A percentile compares a stretch with the other conserved stretches of the same genome.
These are phyloP conservation scores for Quercus parvula DNA, from an alignment of 306 rosid genomes.

Conservation along the genomic window DNA sequence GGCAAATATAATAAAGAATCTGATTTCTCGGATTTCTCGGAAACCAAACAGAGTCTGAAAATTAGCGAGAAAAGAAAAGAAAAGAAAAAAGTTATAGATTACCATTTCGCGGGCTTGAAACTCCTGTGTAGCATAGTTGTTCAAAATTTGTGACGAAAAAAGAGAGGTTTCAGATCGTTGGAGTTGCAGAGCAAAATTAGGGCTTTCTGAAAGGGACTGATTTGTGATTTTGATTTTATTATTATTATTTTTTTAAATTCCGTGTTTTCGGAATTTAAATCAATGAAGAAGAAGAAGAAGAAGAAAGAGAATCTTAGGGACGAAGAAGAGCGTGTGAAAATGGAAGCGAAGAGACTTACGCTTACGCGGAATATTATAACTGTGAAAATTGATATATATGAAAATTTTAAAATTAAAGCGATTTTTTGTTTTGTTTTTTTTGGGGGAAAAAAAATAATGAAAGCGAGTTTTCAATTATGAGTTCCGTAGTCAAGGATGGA, in stretches of 20 bases:
- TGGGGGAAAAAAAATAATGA: too few species aligned
- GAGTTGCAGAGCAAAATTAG: neutral
- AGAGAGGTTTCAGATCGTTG: conserved; percentile 5
- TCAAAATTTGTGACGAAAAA: neutral
- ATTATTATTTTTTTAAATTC: too few species aligned
- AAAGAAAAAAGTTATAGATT: neutral
- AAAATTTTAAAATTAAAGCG: too few species aligned
- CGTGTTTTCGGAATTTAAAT: neutral
- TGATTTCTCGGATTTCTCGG: neutral
- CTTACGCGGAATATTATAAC: neutral
- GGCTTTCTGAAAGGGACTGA: neutral
- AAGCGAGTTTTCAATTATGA: too few species aligned
- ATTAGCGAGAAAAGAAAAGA: neutral
- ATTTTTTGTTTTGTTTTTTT: too few species aligned
- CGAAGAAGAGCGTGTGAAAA: neutral
- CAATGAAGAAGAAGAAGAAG: neutral
- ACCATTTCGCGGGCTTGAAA: conserved; percentile 61
- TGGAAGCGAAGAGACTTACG: neutral
- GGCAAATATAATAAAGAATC: neutral
- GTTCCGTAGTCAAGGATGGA: too few species aligned
- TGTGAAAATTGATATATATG: too few species aligned
- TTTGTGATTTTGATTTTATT: neutral
- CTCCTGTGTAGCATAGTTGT: conserved; percentile 41
- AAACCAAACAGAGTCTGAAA: neutral
- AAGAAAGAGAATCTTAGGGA: neutral